These are phyloP conservation scores for Macrolepiota fuliginosa DNA, from an alignment of 768 basidiomycete genomes.

Conservation along the genomic window DNA sequence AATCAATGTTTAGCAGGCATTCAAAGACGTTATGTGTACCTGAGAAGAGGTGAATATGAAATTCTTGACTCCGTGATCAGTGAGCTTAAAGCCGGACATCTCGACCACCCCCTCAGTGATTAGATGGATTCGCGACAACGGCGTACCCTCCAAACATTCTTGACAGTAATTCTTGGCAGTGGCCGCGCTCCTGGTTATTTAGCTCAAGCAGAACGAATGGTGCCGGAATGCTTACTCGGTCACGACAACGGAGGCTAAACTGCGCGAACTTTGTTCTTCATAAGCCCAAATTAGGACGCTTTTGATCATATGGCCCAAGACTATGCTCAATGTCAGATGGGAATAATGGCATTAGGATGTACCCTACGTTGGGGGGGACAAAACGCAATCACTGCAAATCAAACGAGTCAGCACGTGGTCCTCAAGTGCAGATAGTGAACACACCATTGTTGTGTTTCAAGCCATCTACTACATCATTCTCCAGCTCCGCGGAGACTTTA, in stretches of 20 bases:
- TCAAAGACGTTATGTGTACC: conserved; percentile 1
- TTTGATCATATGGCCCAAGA: not conserved
- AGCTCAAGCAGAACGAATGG: not conserved
- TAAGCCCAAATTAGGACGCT: not conserved
- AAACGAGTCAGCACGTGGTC: not conserved
- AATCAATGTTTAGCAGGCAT: not conserved
- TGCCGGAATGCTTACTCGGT: not conserved
- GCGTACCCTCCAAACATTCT: not conserved
- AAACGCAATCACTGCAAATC: not conserved
- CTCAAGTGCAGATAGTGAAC: not conserved
- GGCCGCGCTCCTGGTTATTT: not conserved
- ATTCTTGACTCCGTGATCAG: not conserved
- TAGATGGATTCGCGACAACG: not conserved
- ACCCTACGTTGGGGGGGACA: conserved; percentile 2
- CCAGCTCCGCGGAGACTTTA: not conserved
- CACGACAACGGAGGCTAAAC: not conserved
- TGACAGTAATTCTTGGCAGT: not conserved
- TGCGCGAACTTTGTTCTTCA: not conserved
- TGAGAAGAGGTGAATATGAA: conserved; percentile 10
- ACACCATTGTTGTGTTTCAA: not conserved
- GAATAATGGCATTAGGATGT: not conserved
- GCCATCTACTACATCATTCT: not conserved
- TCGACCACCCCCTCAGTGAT: not conserved
- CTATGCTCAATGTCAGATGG: not conserved
- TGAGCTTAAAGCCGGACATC: not conserved